Base-by-base conservation (phyloP, 441 rosid genomes). In the Daphne laureola region DNA sequence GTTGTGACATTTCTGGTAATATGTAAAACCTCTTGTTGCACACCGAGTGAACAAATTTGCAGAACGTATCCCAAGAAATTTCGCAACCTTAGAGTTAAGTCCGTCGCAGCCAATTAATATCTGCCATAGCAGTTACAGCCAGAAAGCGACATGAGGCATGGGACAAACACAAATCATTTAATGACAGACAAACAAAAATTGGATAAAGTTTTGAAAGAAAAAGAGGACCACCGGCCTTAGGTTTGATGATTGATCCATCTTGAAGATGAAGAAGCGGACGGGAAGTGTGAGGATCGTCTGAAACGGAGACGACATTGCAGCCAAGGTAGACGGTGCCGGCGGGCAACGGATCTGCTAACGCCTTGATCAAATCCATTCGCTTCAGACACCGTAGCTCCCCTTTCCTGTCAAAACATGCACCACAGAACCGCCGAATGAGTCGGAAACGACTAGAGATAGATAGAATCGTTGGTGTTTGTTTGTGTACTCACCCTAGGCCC, bases 91-190 rank as follows among this genome's bases (percentile, higher is more conserved):
- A 0, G 87, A 79, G 50, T 79, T 77, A 38, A 68, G 66, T 16
- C 87, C 87, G 6, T 84, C 87, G 15, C 91, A 81, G 5, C 91
- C 87, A 21, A 77, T 77, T 60, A 79, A 51, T 11, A 71, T 62
- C 83, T 78, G 60, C 3, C 45, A 5, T n/a, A n/a, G n/a, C n/a
- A n/a, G n/a, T n/a, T n/a, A n/a, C n/a, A n/a, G n/a, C n/a, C n/a
- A n/a, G n/a, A n/a, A n/a, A n/a, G n/a, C n/a, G n/a, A n/a, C n/a
- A n/a, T n/a, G n/a, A n/a, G n/a, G n/a, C n/a, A n/a, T n/a, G n/a
- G n/a, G n/a, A n/a, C n/a, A n/a, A n/a, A n/a, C n/a, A n/a, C n/a
- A n/a, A n/a, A n/a, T n/a, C n/a, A n/a, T 27, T 4, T 27, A 27
- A 27, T 27, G 35, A 27, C 35, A 27, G 35, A 27, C 35, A 3